These are phyloP conservation scores for Rhododendron williamsianum DNA, from an alignment of 148 eudicot genomes.

Conservation along the genomic window DNA sequence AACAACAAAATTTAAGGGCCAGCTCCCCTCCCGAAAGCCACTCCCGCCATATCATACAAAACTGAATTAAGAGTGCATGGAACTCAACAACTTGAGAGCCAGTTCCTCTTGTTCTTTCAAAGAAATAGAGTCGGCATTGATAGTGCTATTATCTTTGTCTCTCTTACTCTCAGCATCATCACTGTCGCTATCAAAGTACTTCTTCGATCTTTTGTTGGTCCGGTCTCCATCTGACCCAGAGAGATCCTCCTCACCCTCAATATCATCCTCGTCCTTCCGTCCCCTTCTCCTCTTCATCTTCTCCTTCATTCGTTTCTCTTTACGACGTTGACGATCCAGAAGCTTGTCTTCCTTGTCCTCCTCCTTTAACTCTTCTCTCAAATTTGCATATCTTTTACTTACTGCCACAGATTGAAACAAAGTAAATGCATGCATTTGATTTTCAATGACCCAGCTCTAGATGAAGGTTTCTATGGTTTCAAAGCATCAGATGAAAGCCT, in stretches of 20 bases:
- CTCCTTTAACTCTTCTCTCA: constrained; percentile 44
- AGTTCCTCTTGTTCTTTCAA: constrained; percentile 77
- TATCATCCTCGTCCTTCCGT: constrained; percentile 40
- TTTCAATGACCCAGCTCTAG: background rate
- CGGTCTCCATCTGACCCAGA: constrained; percentile 42
- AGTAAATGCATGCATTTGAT: background rate
- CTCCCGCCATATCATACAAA: background rate
- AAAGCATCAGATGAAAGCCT: background rate
- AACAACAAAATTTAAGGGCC: background rate
- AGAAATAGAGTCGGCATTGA: constrained; percentile 35
- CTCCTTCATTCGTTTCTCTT: constrained; percentile 59
- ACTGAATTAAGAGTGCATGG: constrained; percentile 46
- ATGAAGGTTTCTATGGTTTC: background rate
- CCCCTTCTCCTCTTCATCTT: constrained; percentile 63
- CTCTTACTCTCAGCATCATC: constrained; percentile 28
- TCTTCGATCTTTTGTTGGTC: constrained; percentile 46
- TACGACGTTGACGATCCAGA: constrained; percentile 53
- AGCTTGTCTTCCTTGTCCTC: constrained; percentile 72
- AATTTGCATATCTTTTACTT: constrained; percentile 39
- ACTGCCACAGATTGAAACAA: constrained; percentile 30
- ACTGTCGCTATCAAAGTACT: constrained; percentile 40
- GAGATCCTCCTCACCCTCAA: constrained; percentile 28
- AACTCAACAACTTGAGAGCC: constrained; percentile 69
- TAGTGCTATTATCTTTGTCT: constrained; percentile 10
- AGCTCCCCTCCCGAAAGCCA: background rate